Evolutionary conservation across 2,329 filamentous ascomycete genomes (phyloP).

Genomic region (Geosmithia putterillii): DNA sequence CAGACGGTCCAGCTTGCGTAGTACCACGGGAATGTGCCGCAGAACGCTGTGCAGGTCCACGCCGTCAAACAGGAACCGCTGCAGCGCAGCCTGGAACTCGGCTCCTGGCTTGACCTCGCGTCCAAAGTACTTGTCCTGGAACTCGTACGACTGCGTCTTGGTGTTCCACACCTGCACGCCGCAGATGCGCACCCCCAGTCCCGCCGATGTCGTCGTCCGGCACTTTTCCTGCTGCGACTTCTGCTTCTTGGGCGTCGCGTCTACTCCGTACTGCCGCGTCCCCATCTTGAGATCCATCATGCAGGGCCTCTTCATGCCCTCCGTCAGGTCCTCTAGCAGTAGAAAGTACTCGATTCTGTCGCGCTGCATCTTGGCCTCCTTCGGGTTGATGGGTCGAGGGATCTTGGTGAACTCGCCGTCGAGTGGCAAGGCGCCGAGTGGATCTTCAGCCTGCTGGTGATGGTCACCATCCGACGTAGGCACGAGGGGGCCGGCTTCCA

Average conservation of each 20-base stretch:
- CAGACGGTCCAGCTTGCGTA: conserved; percentile 72
- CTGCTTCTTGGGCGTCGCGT: conserved; percentile 84
- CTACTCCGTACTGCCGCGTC: conserved; percentile 89
- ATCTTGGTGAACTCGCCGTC: conserved; percentile 26
- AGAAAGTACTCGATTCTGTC: conserved; percentile 84
- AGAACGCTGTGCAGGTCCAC: conserved; percentile 67
- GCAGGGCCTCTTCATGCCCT: conserved; percentile 91
- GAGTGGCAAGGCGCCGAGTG: conserved; percentile 23
- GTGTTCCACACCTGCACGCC: conserved; percentile 95
- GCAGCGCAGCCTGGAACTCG: conserved; percentile 82
- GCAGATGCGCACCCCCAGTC: conserved; percentile 86
- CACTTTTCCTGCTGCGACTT: conserved; percentile 90
- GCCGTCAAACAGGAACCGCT: conserved; percentile 83
- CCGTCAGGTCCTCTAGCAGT: conserved; percentile 85
- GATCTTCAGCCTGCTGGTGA: conserved; percentile 2
- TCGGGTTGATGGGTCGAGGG: conserved; percentile 58
- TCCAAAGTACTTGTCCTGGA: conserved; percentile 96
- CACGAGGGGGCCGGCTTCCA: neutral
- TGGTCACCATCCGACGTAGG: conserved; percentile 7
- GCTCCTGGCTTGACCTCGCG: conserved; percentile 74
- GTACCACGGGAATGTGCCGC: conserved; percentile 75
- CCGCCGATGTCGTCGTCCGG: conserved; percentile 77
- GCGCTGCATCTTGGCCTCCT: conserved; percentile 55
- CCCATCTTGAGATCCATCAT: conserved; percentile 99
- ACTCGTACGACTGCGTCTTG: conserved; percentile 72